Base-by-base conservation (phyloP, 2,329 filamentous ascomycete genomes). In the Dothistroma pini region DNA sequence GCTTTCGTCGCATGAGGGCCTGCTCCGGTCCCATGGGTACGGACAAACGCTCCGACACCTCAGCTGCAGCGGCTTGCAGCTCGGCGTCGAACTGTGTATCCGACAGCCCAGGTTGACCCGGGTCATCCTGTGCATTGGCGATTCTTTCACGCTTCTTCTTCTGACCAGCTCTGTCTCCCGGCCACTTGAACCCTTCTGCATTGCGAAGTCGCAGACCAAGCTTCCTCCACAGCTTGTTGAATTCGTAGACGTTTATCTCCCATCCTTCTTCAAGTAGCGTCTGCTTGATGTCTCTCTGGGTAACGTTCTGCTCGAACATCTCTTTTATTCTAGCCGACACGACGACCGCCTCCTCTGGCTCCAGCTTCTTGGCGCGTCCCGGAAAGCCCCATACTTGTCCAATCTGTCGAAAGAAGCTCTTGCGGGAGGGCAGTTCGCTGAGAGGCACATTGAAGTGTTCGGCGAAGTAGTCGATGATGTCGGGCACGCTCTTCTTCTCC, bases 291-390 rank as follows among this genome's bases (percentile, higher is more conserved):
- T 92, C 87, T 62, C 83, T 83, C 74, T 92, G 89, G 19, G 79
- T 82, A 14, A 85, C 81, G 70, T 93, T 95, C 68, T 79, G 80
- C 72, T 90, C 87, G 90, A 90, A 95, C 69, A 95, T 80, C 75
- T 93, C 84, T 71, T 86, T 87, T 63, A 93, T 83, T 32, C 90
- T 85, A 19, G 82, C 83, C 47, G 90, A 84, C 8, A 93, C 82
- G 25, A 79, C 79, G 71, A 91, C 88, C 70, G 89, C 89, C 71
- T 91, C 85, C 1, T 87, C 86, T 0, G 86, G 86, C 62, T 87
- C 86, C 67, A 89, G 86, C 73, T 89, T 87, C 73, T 91, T 91
- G 60, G 83, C 84, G 44, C 67, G 65, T 10, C 62, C 44, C 14
- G 90, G 89, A 68, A 95, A 93, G 8, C 85, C 83, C 91, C 91